phyloP scores from a whole-genome alignment of 345 rosid genomes.

The Cardiospermum halicacabum region DNA sequence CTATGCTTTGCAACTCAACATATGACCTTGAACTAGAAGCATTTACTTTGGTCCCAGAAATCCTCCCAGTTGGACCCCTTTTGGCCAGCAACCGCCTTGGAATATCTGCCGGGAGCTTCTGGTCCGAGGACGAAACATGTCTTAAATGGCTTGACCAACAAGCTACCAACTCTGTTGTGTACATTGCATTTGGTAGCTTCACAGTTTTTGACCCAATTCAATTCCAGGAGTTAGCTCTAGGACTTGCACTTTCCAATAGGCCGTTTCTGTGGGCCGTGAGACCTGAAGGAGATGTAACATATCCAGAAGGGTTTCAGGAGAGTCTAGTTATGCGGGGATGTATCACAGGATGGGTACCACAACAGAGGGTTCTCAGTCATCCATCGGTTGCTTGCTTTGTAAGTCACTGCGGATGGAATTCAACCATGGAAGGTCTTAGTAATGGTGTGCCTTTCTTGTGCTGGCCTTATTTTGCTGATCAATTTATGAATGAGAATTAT shows the following conservation, averaged over 20 bases:
- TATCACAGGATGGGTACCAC: constrained; percentile 40
- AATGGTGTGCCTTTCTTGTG: constrained; percentile 49
- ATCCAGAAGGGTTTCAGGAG: neutral
- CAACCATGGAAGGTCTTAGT: constrained; percentile 47
- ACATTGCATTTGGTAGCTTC: neutral
- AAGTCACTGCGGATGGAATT: constrained; percentile 63
- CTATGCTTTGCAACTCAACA: constrained; percentile 18
- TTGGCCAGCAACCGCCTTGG: neutral
- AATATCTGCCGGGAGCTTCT: neutral
- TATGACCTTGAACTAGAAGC: constrained; percentile 13
- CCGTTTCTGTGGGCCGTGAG: constrained; percentile 10
- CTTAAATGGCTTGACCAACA: neutral
- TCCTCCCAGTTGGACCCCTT: neutral
- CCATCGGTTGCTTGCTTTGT: constrained; percentile 33
- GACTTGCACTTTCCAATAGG: constrained; percentile 15
- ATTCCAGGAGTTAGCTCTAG: neutral
- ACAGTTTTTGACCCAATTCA: neutral
- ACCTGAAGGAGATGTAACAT: neutral
- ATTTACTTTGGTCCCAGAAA: neutral
- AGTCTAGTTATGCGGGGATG: neutral
- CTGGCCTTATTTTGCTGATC: constrained; percentile 48
- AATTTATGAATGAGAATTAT: constrained; percentile 30
- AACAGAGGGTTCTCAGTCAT: constrained; percentile 25
- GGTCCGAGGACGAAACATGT: neutral
- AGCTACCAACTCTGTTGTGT: neutral